These are phyloP conservation scores for Neltuma alba DNA, from an alignment of 306 rosid genomes.

Conservation along the genomic window DNA sequence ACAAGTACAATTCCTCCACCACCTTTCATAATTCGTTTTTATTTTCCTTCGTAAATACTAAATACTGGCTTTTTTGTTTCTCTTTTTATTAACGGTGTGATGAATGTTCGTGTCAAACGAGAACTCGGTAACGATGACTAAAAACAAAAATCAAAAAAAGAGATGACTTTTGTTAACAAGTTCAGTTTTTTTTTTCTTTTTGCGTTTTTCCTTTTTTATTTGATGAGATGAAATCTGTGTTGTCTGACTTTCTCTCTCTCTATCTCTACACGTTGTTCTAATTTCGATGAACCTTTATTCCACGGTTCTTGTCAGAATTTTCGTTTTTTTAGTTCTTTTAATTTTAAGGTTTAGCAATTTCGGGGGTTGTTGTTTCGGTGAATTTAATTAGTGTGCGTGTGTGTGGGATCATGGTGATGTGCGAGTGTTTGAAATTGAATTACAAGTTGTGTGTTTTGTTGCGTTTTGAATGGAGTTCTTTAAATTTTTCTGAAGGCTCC, in stretches of 20 bases:
- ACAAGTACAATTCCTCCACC: slow-evolving; percentile 60
- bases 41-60: slow-evolving; percentile 29
- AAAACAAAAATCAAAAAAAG: slow-evolving; percentile 33
- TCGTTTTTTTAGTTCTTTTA: slow-evolving; percentile 17
- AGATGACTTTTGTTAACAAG: slow-evolving; percentile 11
- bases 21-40: slow-evolving; percentile 65
- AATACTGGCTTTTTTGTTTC: slow-evolving; percentile 35
- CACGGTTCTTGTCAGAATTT: slow-evolving; percentile 29
- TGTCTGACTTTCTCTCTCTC: slow-evolving; percentile 24
- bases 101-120: slow-evolving; percentile 50
- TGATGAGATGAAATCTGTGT: slow-evolving; percentile 20
- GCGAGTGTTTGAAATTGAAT: neutral
- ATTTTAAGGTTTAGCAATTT: neutral
- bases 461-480: slow-evolving; percentile 31
- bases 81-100: slow-evolving; percentile 49
- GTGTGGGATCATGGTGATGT: neutral
- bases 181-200: neutral
- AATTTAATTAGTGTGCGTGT: neutral
- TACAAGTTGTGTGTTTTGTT: slow-evolving; percentile 25
- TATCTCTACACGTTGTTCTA: slow-evolving; percentile 39
- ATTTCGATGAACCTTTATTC: slow-evolving; percentile 49
- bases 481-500: slow-evolving; percentile 19
- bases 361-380: slow-evolving; percentile 10
- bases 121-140: slow-evolving; percentile 32
- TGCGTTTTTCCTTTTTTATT: neutral